phyloP scores from a whole-genome alignment of 352 stramenopile genomes.

The Pythium myriotylum region DNA sequence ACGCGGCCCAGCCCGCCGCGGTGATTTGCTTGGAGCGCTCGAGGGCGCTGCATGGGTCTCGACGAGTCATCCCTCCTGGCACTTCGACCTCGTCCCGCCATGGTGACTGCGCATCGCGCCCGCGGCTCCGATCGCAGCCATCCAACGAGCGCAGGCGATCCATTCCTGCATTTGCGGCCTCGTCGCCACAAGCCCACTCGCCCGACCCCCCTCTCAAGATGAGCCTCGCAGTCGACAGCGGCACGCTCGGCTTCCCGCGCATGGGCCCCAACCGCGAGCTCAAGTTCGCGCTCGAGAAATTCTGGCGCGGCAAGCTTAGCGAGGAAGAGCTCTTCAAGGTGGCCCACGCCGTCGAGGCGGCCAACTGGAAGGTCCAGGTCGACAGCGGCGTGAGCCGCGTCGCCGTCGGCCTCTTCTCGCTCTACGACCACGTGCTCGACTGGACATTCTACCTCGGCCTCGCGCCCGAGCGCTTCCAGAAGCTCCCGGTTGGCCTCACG shows the following conservation, averaged over 20 bases:
- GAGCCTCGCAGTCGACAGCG: conserved; percentile 57
- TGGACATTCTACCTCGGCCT: conserved; percentile 85
- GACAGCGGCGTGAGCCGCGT: conserved; percentile 77
- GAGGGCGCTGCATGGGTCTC: no score
- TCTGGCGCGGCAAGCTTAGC: conserved; percentile 86
- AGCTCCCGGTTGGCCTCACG: conserved; percentile 53
- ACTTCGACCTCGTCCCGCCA: not conserved
- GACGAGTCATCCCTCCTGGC: conserved; percentile 16
- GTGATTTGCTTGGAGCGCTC: not conserved
- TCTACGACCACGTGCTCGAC: conserved; percentile 93
- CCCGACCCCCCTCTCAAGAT: conserved; percentile 33
- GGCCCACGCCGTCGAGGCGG: conserved; percentile 74
- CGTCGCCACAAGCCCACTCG: conserved; percentile 17
- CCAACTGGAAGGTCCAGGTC: conserved; percentile 87
- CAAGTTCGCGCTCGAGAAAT: conserved; percentile 94
- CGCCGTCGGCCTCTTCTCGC: conserved; percentile 86
- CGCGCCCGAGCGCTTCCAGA: conserved; percentile 76
- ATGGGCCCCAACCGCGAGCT: conserved; percentile 94
- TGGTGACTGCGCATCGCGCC: conserved; percentile 6
- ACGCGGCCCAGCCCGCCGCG: not conserved
- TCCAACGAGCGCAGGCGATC: not conserved
- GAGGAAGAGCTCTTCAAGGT: conserved; percentile 82
- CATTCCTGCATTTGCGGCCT: conserved; percentile 71
- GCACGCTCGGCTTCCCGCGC: conserved; percentile 89
- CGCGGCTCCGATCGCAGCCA: conserved; percentile 12